Evolutionary conservation across 306 rosid species (phyloP).

Genomic region (Vigna mungo): DNA sequence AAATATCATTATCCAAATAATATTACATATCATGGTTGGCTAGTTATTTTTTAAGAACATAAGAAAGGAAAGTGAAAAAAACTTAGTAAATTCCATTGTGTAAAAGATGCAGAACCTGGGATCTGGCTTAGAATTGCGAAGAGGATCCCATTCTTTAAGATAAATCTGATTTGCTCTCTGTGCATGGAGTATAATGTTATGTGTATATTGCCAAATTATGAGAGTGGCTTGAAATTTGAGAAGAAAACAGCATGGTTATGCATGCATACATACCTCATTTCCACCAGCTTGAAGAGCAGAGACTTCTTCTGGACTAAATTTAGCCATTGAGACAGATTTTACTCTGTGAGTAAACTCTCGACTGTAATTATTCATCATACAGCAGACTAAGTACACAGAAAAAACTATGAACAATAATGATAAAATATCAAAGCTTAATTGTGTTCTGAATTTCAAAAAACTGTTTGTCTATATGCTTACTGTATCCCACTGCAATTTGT

Average conservation of each 20-base stretch:
- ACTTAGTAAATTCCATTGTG: no score
- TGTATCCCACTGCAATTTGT: conserved; percentile 96
- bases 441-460: no score
- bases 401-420: neutral
- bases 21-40: no score
- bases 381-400: conserved; percentile 31
- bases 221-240: conserved; percentile 1
- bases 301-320: conserved; percentile 79
- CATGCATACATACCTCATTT: conserved; percentile 73
- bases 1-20: no score
- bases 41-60: no score
- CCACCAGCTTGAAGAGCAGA: conserved; percentile 89
- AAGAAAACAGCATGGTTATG: neutral
- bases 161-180: conserved; percentile 82
- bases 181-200: conserved; percentile 38
- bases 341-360: conserved; percentile 94
- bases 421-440: neutral
- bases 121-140: conserved; percentile 69
- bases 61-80: no score
- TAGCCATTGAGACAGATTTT: conserved; percentile 90
- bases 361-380: conserved; percentile 54
- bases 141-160: conserved; percentile 79
- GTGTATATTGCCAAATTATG: neutral
- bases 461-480: conserved; percentile 52
- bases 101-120: conserved; percentile 44